phyloP scores from a whole-genome alignment of 2,329 filamentous ascomycete genomes.

The Phyllosticta ampelicida region DNA sequence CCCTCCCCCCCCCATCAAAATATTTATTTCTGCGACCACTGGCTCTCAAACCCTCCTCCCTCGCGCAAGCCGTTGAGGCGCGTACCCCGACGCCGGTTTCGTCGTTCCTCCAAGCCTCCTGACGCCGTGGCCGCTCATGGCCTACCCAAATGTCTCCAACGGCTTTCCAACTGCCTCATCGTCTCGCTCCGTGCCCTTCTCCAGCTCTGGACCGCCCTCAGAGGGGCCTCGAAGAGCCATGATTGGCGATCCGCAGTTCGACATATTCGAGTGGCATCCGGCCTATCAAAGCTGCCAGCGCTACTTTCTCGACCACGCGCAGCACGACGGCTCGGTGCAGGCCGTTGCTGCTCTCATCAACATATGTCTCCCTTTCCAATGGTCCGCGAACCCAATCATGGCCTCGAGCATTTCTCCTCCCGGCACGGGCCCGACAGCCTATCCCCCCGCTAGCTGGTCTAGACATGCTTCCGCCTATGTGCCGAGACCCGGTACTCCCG shows the following conservation, averaged over 20 bases:
- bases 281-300: conserved; percentile 80
- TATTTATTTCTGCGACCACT: background rate
- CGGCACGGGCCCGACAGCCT: conserved; percentile 15
- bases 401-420: conserved; percentile 24
- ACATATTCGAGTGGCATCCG: conserved; percentile 88
- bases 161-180: conserved; percentile 9
- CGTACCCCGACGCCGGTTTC: background rate
- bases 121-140: conserved; percentile 4
- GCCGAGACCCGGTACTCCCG: conserved; percentile 25
- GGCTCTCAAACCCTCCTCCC: background rate
- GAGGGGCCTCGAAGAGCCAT: conserved; percentile 13
- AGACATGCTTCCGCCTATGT: conserved; percentile 28
- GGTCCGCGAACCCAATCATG: conserved; percentile 40
- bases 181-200: conserved; percentile 9
- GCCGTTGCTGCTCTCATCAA: conserved; percentile 85
- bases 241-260: conserved; percentile 44
- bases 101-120: background rate
- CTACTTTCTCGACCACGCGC: conserved; percentile 86
- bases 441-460: conserved; percentile 28
- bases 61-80: background rate
- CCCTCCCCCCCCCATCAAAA: background rate
- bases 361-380: conserved; percentile 81
- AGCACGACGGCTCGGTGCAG: conserved; percentile 73
- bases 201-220: conserved; percentile 4
- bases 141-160: conserved; percentile 9